Evolutionary conservation across 2,329 filamentous ascomycete genomes (phyloP).

Genomic region (Calonectria pseudoreteaudii): DNA sequence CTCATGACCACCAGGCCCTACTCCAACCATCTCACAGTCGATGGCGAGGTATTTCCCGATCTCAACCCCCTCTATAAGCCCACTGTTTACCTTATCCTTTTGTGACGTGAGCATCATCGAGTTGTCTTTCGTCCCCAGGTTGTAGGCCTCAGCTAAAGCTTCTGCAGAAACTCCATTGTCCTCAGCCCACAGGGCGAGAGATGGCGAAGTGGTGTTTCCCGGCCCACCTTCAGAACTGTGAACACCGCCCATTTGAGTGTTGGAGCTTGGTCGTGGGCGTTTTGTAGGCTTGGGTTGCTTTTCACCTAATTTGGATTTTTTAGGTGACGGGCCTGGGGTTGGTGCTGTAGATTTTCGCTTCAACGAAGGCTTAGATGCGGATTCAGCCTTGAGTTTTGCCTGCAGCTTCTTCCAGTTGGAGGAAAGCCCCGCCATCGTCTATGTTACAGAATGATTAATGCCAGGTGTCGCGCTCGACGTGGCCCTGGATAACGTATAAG

Average conservation of each 20-base stretch:
- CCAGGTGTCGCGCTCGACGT: neutral
- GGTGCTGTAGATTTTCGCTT: conserved; percentile 56
- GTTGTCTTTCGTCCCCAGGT: conserved; percentile 62
- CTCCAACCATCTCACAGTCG: conserved; percentile 98
- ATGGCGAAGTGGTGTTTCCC: conserved; percentile 60
- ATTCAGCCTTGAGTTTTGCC: conserved; percentile 65
- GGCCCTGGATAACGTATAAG: conserved; percentile 12
- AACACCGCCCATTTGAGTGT: conserved; percentile 65
- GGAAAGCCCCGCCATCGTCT: conserved; percentile 61
- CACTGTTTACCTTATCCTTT: conserved; percentile 71
- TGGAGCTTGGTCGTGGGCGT: conserved; percentile 15
- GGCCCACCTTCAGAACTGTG: conserved; percentile 60
- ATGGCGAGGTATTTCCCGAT: conserved; percentile 92
- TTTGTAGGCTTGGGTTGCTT: conserved; percentile 16
- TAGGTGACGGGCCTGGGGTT: conserved; percentile 36
- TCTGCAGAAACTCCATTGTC: conserved; percentile 72
- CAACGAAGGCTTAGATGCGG: conserved; percentile 50
- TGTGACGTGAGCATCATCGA: conserved; percentile 59
- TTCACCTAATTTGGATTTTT: conserved; percentile 46
- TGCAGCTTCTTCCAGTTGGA: conserved; percentile 86
- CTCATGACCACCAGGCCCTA: conserved; percentile 76
- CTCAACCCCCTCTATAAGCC: conserved; percentile 70
- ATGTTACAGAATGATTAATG: neutral
- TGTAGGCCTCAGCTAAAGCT: conserved; percentile 72
- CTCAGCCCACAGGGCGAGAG: conserved; percentile 70